Evolutionary conservation across 805 yeast species (phyloP), one percentile per base, ranked within the genome.

Genomic region (Kuraishia cidri): DNA sequence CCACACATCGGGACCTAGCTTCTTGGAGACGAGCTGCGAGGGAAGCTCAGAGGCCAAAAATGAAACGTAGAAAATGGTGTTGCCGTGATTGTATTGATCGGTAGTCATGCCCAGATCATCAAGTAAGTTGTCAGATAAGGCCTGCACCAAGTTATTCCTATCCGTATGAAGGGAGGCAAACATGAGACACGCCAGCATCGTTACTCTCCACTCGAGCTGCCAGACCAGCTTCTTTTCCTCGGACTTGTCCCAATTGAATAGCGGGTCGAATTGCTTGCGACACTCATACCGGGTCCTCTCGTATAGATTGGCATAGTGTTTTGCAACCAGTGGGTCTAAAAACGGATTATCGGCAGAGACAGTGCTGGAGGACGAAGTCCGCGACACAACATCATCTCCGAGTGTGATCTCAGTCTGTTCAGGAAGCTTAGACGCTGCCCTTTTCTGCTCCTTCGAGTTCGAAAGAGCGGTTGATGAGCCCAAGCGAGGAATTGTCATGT

Each of bases 21-120:
- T 60, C 48, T 76, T 75, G 15, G 79, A 69, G 20, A 76, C 58
- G 39, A 75, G 54, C 42, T 75, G 80, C 2, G 80, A 72, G 1
- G 85, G 85, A 9, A 78, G 49, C 48, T 79, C 85, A 12, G 79
- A 70, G 15, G 56, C 43, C 32, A 77, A 48, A 44, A 79, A 78
- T 29, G 69, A 58, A 5, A 73, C 57, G 38, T 62, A 56, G 43
- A 68, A 68, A 26, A 78, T 60, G 4, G 79, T 73, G 38, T 61
- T 67, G 15, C 82, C 86, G 25, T 60, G 47, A 49, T 79, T 79
- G 48, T 66, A 75, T 36, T 78, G 71, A 42, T 69, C 56, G 10
- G 79, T 74, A n/a, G 66, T 65, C 45, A 79, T 43, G 1, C 57
- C 46, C 35, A 76, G 54, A 40, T 78, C 81, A 2, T 48, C 54